Base-by-base conservation (phyloP, 257 asterid species). In the Striga asiatica region DNA sequence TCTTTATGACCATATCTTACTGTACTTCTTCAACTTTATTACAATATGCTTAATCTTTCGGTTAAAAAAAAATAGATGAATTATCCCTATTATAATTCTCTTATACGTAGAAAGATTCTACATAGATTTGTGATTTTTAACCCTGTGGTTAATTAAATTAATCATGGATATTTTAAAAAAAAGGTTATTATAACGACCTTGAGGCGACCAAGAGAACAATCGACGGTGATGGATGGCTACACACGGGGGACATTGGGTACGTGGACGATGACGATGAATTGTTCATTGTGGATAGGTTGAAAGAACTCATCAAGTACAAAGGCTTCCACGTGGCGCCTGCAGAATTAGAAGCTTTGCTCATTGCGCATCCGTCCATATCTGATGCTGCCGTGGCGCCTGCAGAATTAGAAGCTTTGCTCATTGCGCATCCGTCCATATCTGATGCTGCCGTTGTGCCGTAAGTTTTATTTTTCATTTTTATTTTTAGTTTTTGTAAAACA, bases 331-430 rank as follows among this genome's bases (percentile, higher is more conserved):
- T 89, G 2, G 95, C 97, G 0, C 97, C 97, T 0, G 97, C 97
- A 14, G 98, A 89, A 62, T 56, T 89, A 6, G 97, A 89, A 69
- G 94, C 96, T 42, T 60, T 89, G 3, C 84, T 89, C 3, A 76
- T 89, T 67, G 71, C 64, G 16, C 83, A 89, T 43, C 91, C 93
- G 14, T 3, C 20, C 56, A 73, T 89, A 57, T 83, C 94, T 0
- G 97, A 81, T 59, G 97, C 93, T 41, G 97, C 94, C 0, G 94
- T 85, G 31, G 95, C 97, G 0, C 97, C 97, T 0, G 97, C 97
- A 14, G 98, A 89, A 62, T 56, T 89, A 6, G 97, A 89, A 69
- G 94, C 96, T 42, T 60, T 89, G 3, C 84, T 89, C 3, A 76
- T 89, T 67, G 71, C 64, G 16, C 83, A 89, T 43, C 91, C 93